A percentile compares a stretch with the other conserved stretches of the same genome.
Conservation (phyloP, 2,329 filamentous ascomycete species). For the Sordariomycetes sp. region DNA sequence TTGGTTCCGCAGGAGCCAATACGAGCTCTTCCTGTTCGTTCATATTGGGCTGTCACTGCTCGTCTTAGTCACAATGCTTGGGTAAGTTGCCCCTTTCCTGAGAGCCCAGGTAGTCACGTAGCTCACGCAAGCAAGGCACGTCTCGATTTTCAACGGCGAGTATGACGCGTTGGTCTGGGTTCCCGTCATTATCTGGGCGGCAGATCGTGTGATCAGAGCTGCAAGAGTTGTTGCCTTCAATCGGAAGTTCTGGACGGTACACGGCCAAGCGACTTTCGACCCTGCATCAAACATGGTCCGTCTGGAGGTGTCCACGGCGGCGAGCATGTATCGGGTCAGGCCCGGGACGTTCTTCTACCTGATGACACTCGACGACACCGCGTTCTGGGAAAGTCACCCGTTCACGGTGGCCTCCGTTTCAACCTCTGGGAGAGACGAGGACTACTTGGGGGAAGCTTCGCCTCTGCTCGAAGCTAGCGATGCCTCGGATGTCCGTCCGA, state of each 20-base stretch:
- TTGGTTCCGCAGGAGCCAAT: conserved; percentile 40
- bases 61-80: conserved; percentile 39
- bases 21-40: conserved; percentile 38
- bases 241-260: conserved; percentile 24
- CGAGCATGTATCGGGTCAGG: conserved; percentile 25
- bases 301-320: conserved; percentile 29
- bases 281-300: conserved; percentile 30
- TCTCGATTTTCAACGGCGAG: conserved; percentile 40
- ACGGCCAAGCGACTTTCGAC: conserved; percentile 17
- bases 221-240: conserved; percentile 31
- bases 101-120: conserved; percentile 7
- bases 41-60: conserved; percentile 44
- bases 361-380: conserved; percentile 26
- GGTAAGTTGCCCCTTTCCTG: conserved; percentile 28
- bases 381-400: conserved; percentile 40
- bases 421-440: not conserved
- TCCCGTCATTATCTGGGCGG: conserved; percentile 36
- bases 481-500: conserved; percentile 3
- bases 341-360: conserved; percentile 35
- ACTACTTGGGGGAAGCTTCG: conserved; percentile 16
- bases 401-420: conserved; percentile 32
- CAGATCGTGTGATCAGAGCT: conserved; percentile 37
- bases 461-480: conserved; percentile 18
- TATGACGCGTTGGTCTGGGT: conserved; percentile 42
- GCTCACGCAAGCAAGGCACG: conserved; percentile 24